Conservation (phyloP, 805 yeast genomes). For the Sugiyamaella valdiviana region DNA sequence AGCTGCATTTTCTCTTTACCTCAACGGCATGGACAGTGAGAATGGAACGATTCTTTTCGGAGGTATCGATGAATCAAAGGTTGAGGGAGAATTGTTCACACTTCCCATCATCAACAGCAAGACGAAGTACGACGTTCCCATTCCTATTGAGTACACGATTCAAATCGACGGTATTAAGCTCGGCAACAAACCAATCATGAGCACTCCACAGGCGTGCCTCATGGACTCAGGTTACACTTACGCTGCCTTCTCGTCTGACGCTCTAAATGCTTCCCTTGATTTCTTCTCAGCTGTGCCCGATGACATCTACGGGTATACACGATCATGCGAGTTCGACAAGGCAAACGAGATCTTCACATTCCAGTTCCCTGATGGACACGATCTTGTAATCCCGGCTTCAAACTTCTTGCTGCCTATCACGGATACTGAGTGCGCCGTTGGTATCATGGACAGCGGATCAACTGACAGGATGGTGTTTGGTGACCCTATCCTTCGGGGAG, state of each 20-base stretch:
- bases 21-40: constrained; percentile 30
- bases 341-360: constrained; percentile 10
- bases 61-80: constrained; percentile 40
- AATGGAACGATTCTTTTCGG: constrained; percentile 41
- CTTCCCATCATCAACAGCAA: constrained; percentile 28
- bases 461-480: constrained; percentile 42
- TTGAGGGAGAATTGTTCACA: constrained; percentile 32
- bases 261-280: background rate
- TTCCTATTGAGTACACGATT: constrained; percentile 18
- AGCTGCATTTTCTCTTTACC: constrained; percentile 43
- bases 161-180: constrained; percentile 17
- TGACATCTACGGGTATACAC: constrained; percentile 17
- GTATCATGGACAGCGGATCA: constrained; percentile 2
- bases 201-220: constrained; percentile 31
- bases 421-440: constrained; percentile 7
- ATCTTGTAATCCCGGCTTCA: constrained; percentile 20
- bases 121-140: constrained; percentile 2
- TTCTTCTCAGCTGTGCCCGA: constrained; percentile 7
- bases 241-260: constrained; percentile 38
- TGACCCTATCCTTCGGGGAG: constrained; percentile 55
- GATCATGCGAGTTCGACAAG: constrained; percentile 13
- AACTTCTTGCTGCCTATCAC: constrained; percentile 12
- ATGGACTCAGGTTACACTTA: constrained; percentile 53
- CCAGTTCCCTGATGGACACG: constrained; percentile 20
- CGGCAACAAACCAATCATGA: constrained; percentile 4